These are phyloP conservation scores for Cordyceps cateniannulata DNA, from an alignment of 2,329 filamentous ascomycete genomes.

Conservation along the genomic window DNA sequence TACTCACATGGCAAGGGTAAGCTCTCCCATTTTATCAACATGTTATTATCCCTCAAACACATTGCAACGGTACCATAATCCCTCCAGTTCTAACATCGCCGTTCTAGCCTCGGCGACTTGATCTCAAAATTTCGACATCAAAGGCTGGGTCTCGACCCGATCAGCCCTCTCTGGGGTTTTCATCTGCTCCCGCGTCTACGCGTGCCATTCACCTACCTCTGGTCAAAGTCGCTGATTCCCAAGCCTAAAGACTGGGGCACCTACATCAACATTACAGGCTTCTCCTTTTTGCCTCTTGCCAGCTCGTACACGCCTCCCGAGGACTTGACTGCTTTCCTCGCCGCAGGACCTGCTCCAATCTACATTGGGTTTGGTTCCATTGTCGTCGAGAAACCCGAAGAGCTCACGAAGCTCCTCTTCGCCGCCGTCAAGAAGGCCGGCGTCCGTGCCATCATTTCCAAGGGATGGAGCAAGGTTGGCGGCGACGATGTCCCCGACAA, in stretches of 20 bases:
- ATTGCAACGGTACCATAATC: background rate
- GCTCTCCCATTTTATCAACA: background rate
- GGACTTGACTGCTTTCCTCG: slow-evolving; percentile 48
- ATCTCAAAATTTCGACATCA: slow-evolving; percentile 63
- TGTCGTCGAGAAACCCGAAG: slow-evolving; percentile 38
- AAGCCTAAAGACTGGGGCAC: slow-evolving; percentile 57
- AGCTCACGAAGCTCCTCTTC: slow-evolving; percentile 52
- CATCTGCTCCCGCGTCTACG: slow-evolving; percentile 55
- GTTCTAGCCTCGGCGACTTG: slow-evolving; percentile 53
- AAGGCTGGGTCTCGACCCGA: slow-evolving; percentile 54
- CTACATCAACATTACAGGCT: slow-evolving; percentile 55
- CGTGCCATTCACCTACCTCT: slow-evolving; percentile 65
- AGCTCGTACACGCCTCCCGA: slow-evolving; percentile 45
- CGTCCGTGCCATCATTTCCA: slow-evolving; percentile 54
- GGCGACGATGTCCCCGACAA: slow-evolving; percentile 39
- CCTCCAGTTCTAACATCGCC: background rate
- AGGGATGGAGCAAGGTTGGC: slow-evolving; percentile 59
- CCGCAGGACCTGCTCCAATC: slow-evolving; percentile 46
- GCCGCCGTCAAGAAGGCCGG: slow-evolving; percentile 51
- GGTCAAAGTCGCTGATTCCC: slow-evolving; percentile 60
- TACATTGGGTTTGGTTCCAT: slow-evolving; percentile 14
- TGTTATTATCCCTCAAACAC: background rate
- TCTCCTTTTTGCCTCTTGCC: slow-evolving; percentile 52
- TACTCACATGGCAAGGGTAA: slow-evolving; percentile 67
- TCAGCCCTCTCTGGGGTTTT: slow-evolving; percentile 61